Base-by-base conservation (phyloP, 768 basidiomycete genomes). In the Cyclocybe cylindracea region DNA sequence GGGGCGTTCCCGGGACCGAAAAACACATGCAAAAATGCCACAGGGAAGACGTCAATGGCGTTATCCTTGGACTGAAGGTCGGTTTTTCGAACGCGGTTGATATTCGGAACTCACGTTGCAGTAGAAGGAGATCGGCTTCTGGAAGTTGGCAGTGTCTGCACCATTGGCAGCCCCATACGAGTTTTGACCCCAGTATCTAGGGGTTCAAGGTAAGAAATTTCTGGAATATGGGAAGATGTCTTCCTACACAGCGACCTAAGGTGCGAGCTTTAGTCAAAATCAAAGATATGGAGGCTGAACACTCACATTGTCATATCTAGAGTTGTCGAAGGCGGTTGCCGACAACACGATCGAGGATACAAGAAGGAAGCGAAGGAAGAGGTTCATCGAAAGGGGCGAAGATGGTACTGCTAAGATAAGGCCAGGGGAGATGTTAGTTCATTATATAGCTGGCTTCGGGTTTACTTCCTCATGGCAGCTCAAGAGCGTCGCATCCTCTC, bases 131-230 rank as follows among this genome's bases (percentile, higher is more conserved):
- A 89, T 70, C 0, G 76, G 69, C 62, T 86, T 77, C 70, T 88
- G 85, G 53, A 70, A 86, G 59, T 84, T 75, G 31, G 80, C 75
- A 1, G 72, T 65, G 52, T 86, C 76, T 16, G 61, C 62, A 11
- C 63, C 47, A 54, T 79, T 73, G 5, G 69, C 71, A 8, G 85
- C 86, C 37, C 87, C 86, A 52, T 86, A 86, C 1, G 87, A 87
- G 58, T 88, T 84, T 65, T 89, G 86, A 51, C 87, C 88, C 84
- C 84, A 88, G 63, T 87, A 87, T 32, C 85, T 86, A 62, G 13
- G 43, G 32, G 16, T 7, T 10, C 10, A 39, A 18, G 7, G 16
- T 8, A 5, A 39, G 10, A 40, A 39, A 38, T 31, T 16, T 49
- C 43, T 40, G 18, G 44, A 42, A 31, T 4, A 37, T 3, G 7